Conservation (phyloP, 169 alveolate genomes). For the Cryptosporidium tyzzeri region DNA sequence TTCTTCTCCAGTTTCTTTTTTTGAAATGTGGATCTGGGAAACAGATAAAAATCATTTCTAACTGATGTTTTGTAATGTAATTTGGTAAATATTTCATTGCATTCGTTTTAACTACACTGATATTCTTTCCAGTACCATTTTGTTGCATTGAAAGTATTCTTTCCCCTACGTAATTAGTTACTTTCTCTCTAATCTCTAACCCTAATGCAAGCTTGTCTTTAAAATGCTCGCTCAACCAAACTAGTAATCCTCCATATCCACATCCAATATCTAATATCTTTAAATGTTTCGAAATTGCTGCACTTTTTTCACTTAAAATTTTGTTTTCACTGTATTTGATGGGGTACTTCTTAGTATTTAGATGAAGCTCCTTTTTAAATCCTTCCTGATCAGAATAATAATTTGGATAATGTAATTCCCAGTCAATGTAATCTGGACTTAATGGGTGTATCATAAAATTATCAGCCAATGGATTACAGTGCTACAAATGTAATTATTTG, state of each 20-base stretch:
- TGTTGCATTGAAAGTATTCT: conserved; percentile 83
- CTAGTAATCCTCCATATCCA: conserved; percentile 90
- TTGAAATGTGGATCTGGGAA: conserved; percentile 93
- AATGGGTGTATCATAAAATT: conserved; percentile 84
- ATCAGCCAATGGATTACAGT: conserved; percentile 90
- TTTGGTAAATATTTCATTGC: conserved; percentile 90
- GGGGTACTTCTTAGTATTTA: conserved; percentile 71
- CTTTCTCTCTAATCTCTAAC: conserved; percentile 90
- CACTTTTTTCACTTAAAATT: conserved; percentile 15
- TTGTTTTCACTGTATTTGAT: conserved; percentile 57
- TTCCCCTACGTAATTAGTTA: conserved; percentile 89
- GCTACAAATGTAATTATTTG: conserved; percentile 64
- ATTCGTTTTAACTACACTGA: conserved; percentile 87
- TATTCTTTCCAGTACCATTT: conserved; percentile 77
- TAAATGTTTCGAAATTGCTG: conserved; percentile 8
- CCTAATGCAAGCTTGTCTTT: conserved; percentile 85
- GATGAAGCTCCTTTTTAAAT: conserved; percentile 46
- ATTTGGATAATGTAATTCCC: conserved; percentile 86
- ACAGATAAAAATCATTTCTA: conserved; percentile 89
- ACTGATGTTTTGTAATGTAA: conserved; percentile 85
- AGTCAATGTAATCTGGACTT: conserved; percentile 83
- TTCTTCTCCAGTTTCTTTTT: conserved; percentile 88
- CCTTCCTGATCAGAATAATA: conserved; percentile 13
- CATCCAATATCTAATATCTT: conserved; percentile 89
- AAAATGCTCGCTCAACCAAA: conserved; percentile 83